A percentile compares a stretch with the other conserved stretches of the same genome.
These are phyloP conservation scores for Elasticomyces elasticus DNA, from an alignment of 495 filamentous ascomycete genomes.

Conservation along the genomic window DNA sequence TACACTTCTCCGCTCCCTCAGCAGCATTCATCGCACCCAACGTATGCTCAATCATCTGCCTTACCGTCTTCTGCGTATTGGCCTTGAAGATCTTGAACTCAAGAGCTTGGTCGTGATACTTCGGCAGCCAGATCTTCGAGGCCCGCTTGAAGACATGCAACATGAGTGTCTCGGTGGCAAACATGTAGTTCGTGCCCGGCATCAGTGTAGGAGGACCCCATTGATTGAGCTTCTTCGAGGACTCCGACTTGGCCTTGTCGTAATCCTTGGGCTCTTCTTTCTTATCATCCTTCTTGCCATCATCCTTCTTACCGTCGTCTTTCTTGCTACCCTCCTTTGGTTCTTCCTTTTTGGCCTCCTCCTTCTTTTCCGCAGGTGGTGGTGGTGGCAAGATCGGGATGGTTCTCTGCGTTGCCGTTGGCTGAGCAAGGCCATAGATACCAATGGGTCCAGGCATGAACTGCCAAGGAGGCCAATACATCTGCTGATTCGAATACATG, in stretches of 20 bases:
- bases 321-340: background rate
- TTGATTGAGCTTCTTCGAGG: background rate
- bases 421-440: background rate
- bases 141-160: conserved; percentile 17
- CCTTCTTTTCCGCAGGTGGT: background rate
- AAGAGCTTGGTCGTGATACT: conserved; percentile 8
- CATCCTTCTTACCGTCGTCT: background rate
- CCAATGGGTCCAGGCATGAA: conserved; percentile 3
- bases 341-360: background rate
- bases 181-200: conserved; percentile 16
- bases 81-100: conserved; percentile 18
- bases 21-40: background rate
- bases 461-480: background rate
- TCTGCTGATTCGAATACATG: background rate
- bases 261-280: background rate
- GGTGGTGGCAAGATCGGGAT: background rate
- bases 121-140: conserved; percentile 12
- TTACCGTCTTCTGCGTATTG: conserved; percentile 7
- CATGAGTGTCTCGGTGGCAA: conserved; percentile 1
- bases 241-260: too few relatives aligned
- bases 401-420: background rate
- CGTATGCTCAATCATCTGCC: conserved; percentile 10
- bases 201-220: conserved; percentile 1
- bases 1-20: conserved; percentile 4
- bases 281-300: background rate